Conservation (phyloP, 129 eudicot species). For the Saposhnikovia divaricata region DNA sequence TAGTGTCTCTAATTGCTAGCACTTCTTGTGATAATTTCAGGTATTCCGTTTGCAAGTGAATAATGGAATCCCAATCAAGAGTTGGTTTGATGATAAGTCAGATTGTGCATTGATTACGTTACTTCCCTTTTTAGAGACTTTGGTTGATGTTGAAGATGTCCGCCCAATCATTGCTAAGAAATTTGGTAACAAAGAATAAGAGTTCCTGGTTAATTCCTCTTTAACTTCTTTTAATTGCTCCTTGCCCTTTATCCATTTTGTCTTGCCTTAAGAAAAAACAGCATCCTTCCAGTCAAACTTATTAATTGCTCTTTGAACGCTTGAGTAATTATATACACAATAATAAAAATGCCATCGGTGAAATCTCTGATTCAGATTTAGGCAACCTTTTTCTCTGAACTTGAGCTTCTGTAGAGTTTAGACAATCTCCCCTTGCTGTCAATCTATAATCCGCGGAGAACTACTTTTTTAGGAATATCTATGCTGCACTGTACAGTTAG, state of each 20-base stretch:
- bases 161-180: constrained; percentile 90
- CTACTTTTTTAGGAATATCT: constrained; percentile 26
- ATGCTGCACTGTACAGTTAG: constrained; percentile 55
- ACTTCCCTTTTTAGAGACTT: constrained; percentile 81
- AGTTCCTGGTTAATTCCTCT: constrained; percentile 52
- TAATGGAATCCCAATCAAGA: constrained; percentile 96
- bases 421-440: constrained; percentile 24
- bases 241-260: constrained; percentile 19
- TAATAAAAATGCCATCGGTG: constrained; percentile 20
- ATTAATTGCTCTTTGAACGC: constrained; percentile 27
- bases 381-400: constrained; percentile 7
- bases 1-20: background rate
- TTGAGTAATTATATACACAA: constrained; percentile 25
- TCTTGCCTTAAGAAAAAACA: constrained; percentile 16
- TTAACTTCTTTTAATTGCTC: constrained; percentile 35
- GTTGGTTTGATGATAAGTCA: constrained; percentile 95
- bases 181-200: constrained; percentile 99
- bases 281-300: constrained; percentile 18
- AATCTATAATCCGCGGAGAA: constrained; percentile 32
- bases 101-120: constrained; percentile 74
- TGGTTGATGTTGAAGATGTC: constrained; percentile 85
- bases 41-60: constrained; percentile 91
- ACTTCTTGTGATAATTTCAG: constrained; percentile 37
- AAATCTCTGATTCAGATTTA: constrained; percentile 19
- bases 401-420: constrained; percentile 4